Evolutionary conservation across 2,329 filamentous ascomycete species (phyloP).

Genomic region (Scedosporium aurantiacum): DNA sequence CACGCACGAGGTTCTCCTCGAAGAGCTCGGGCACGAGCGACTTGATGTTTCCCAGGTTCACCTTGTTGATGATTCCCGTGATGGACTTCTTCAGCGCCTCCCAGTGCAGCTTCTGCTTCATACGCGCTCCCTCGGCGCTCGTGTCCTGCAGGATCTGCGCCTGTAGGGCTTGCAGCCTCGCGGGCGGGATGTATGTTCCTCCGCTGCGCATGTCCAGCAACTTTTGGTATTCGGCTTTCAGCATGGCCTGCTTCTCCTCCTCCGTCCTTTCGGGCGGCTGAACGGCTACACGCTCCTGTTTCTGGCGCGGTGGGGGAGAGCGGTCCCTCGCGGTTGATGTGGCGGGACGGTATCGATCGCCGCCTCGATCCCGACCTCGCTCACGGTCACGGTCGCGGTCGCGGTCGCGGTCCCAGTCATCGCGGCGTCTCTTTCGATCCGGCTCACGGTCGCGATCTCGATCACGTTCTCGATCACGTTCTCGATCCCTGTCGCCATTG

Average conservation of each 20-base stretch:
- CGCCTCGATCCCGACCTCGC: conserved; percentile 29
- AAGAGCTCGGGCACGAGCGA: conserved; percentile 94
- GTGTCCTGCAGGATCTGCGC: conserved; percentile 94
- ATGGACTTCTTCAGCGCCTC: conserved; percentile 98
- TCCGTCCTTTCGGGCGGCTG: conserved; percentile 42
- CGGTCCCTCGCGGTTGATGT: conserved; percentile 19
- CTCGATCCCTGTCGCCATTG: conserved; percentile 18
- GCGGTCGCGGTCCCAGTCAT: conserved; percentile 2
- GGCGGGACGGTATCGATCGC: conserved; percentile 38
- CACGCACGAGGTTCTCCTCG: conserved; percentile 83
- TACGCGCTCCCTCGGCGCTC: conserved; percentile 94
- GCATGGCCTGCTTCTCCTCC: conserved; percentile 76
- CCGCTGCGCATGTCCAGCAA: conserved; percentile 86
- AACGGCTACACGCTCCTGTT: not conserved
- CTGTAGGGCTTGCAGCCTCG: conserved; percentile 79
- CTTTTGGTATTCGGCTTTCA: conserved; percentile 89
- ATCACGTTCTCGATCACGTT: conserved; percentile 11
- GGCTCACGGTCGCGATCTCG: conserved; percentile 12
- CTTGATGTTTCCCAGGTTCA: conserved; percentile 97
- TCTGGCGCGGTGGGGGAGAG: conserved; percentile 18
- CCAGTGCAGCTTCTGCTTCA: conserved; percentile 59
- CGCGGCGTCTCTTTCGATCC: conserved; percentile 10
- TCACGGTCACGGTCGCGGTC: conserved; percentile 10
- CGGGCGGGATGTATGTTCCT: conserved; percentile 92
- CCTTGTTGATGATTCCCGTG: conserved; percentile 98